Conservation (phyloP, 192 early-diverging fungal genomes). For the Entomortierella parvispora region DNA sequence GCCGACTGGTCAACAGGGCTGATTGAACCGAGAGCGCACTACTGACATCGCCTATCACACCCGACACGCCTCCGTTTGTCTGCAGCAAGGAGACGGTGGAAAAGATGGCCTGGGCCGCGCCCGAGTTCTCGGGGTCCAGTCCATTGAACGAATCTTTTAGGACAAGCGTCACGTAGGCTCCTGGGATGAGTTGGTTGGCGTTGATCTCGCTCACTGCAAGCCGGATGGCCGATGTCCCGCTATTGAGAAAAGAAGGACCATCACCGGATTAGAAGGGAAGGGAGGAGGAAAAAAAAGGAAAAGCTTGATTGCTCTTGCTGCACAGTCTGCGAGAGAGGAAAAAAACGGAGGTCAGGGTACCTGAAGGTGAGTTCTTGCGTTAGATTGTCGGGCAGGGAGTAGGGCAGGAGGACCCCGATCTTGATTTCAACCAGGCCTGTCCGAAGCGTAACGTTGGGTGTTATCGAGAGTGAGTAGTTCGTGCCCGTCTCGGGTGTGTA, state of each 20-base stretch:
- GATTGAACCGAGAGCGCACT: constrained; percentile 59
- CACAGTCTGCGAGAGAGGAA: not conserved
- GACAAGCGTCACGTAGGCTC: constrained; percentile 58
- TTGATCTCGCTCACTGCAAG: constrained; percentile 63
- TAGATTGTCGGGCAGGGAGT: constrained; percentile 38
- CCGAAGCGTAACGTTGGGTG: constrained; percentile 14
- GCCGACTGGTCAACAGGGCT: constrained; percentile 56
- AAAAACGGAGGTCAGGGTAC: constrained; percentile 5
- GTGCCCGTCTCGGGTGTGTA: constrained; percentile 33
- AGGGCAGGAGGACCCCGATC: constrained; percentile 31
- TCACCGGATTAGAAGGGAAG: not conserved
- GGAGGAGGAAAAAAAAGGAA: not conserved
- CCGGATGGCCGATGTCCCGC: constrained; percentile 62
- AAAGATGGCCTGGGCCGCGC: constrained; percentile 60
- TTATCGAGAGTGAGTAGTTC: constrained; percentile 34
- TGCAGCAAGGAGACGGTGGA: constrained; percentile 58
- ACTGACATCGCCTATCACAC: constrained; percentile 62
- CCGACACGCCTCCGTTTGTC: constrained; percentile 55
- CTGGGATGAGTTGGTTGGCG: constrained; percentile 53
- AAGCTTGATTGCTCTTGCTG: not conserved
- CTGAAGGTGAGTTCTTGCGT: constrained; percentile 43
- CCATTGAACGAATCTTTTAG: constrained; percentile 62
- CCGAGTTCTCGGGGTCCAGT: constrained; percentile 50
- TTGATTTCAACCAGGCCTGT: constrained; percentile 31
- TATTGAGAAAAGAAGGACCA: not conserved